Base-by-base conservation (phyloP, 495 filamentous ascomycete species). In the Xylaria longipes region DNA sequence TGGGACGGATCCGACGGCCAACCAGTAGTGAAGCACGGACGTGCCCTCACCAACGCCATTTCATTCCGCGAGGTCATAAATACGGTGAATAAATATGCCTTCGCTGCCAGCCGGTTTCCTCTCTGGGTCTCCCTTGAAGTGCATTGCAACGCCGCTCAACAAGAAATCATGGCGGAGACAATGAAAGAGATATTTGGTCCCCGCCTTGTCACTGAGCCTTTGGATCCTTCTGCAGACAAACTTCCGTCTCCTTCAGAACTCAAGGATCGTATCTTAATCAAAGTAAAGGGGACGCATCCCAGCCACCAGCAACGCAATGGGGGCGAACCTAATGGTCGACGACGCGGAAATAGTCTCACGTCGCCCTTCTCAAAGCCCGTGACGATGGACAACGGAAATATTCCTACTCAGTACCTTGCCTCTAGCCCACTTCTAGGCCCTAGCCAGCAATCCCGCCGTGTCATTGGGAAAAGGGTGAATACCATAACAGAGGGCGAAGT, bases 51-150 rank as follows among this genome's bases (percentile, higher is more conserved):
- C 8, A 94, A 88, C 31, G 89, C 91, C 73, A 92, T 98, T 58
- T 87, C 92, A 3, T 98, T 99, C 79, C 84, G 87, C 25, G 94
- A 98, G 78, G 94, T 94, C 71, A 93, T 99, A 80, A 91, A 91
- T 25, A 94, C 95, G 69, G 95, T 99, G 80, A 92, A 92, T 74
- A 94, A 94, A 75, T 97, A 98, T 76, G 95, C 96, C 17, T 99
- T 99, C 76, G 84, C 88, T 57, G 89, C 90, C 33, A 92, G 91
- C 3, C 87, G 85, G 20, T 97, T 94, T 71, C 96, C 96, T 9
- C 86, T 99, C 9, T 97, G 95, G 80, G 87, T 99, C 58, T 98
- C 96, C 20, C 91, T 99, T 29, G 96, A 99, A 76, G 95, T 99
- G 22, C 96, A 97, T 78, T 99, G 96, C 85, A 90, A 87, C 73